Base-by-base conservation (phyloP, 176 grass and related monocot species). In the Rhynchospora pubera region DNA sequence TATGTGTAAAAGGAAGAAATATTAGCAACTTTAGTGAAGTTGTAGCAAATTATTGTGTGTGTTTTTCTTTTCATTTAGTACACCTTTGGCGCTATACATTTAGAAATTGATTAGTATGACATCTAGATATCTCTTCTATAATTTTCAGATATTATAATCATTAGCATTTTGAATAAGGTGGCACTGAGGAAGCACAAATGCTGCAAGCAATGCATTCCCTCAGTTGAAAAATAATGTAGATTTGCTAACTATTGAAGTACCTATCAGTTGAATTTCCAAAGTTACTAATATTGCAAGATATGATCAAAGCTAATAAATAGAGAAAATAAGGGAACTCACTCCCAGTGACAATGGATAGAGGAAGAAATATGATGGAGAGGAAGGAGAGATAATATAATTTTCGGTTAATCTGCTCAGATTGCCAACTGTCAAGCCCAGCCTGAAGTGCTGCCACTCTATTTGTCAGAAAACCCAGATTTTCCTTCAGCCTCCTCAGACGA, bases 401-500 rank as follows among this genome's bases (percentile, higher is more conserved):
- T 61, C 89, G 91, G 77, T 94, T 97, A 80, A 97, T 97, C 77
- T 97, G 92, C 81, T 97, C 94, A 0, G 94, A 87, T 85, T 97
- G 92, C 94, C 94, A 97, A 50, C 94, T 97, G 67, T 97, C 92
- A 10, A 97, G 94, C 61, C 94, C 93, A 79, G 94, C 92, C 81
- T 97, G 92, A 63, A 97, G 87, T 5, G 91, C 91, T 50, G 90
- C 89, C 47, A 97, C 92, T 82, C 92, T 89, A 81, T 82, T 94
- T 43, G 87, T 92, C 70, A 97, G 89, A 67, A 97, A 97, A 28
- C 92, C 92, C 19, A 97, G 73, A 78, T 91, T 97, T 86, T 92
- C 94, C 81, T 97, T 97, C 15, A 97, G 90, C 70, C 94, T 94
- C 81, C 92, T 90, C 39, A 94, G 90, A 44, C 91, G 91, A 4